A percentile compares a stretch with the other conserved stretches of the same genome.
Evolutionary conservation across 2,329 filamentous ascomycete species (phyloP).

Genomic region (Aureobasidium zeae): DNA sequence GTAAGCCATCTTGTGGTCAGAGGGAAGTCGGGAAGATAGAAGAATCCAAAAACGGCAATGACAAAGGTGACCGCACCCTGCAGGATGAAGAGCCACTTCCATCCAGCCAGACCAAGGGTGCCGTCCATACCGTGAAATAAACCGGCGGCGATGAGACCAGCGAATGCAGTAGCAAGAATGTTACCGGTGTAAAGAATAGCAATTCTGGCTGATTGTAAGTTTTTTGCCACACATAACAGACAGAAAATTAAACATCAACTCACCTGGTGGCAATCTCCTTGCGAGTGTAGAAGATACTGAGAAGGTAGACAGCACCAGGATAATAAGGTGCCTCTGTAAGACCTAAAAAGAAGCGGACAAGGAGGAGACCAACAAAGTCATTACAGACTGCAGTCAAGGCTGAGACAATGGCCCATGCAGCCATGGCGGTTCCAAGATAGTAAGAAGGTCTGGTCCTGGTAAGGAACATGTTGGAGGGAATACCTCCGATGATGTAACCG

Average conservation of each 20-base stretch:
- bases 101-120: constrained; percentile 47
- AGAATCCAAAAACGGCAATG: constrained; percentile 21
- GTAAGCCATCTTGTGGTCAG: constrained; percentile 44
- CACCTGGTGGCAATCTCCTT: constrained; percentile 34
- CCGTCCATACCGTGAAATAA: constrained; percentile 58
- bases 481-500: constrained; percentile 36
- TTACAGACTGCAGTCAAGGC: constrained; percentile 28
- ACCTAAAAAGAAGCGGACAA: constrained; percentile 33
- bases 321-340: constrained; percentile 38
- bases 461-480: constrained; percentile 41
- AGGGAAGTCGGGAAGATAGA: constrained; percentile 43
- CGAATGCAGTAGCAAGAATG: constrained; percentile 55
- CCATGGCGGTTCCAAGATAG: constrained; percentile 31
- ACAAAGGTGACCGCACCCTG: constrained; percentile 24
- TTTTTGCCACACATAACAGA: too few species aligned
- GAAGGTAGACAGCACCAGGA: constrained; percentile 34
- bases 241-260: too few species aligned
- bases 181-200: constrained; percentile 24
- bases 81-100: constrained; percentile 34
- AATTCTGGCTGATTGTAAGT: too few species aligned
- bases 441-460: constrained; percentile 32
- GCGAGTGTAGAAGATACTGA: constrained; percentile 44
- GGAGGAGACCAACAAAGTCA: constrained; percentile 30
- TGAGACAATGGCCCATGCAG: constrained; percentile 33
- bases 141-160: constrained; percentile 46